Percentiles rank a stretch among this genome's conserved stretches.
phyloP scores from a whole-genome alignment of 768 basidiomycete species.

The Trametes punicea region DNA sequence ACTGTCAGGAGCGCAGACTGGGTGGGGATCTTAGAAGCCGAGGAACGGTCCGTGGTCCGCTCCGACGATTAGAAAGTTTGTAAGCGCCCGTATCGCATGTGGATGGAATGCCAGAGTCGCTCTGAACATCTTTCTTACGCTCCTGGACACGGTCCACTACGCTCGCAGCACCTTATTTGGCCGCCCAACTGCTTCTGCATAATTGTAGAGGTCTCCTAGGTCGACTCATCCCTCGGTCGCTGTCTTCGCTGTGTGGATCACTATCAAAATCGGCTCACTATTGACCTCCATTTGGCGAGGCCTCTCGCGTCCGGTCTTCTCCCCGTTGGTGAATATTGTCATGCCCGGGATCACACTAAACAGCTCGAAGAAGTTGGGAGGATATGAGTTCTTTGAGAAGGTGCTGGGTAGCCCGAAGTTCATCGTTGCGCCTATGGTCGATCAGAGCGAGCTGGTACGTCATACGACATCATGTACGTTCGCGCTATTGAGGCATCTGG shows the following conservation, averaged over 20 bases:
- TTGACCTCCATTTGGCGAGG: constrained; percentile 5
- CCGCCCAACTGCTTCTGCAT: too few relatives aligned
- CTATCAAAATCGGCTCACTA: constrained; percentile 6
- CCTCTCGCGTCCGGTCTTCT: constrained; percentile 7
- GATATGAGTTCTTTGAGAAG: constrained; percentile 81
- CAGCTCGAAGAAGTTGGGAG: constrained; percentile 46
- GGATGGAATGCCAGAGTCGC: not conserved
- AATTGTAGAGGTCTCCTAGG: not conserved
- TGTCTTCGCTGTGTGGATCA: not conserved
- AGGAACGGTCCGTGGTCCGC: not conserved
- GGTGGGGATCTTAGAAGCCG: not conserved
- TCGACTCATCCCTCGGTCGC: not conserved
- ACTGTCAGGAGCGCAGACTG: too few relatives aligned
- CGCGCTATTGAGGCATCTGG: not conserved
- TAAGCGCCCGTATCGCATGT: not conserved
- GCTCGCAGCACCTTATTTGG: too few relatives aligned
- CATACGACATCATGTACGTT: not conserved
- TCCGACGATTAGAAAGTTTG: constrained; percentile 3
- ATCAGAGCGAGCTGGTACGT: constrained; percentile 92
- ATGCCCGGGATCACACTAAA: constrained; percentile 16
- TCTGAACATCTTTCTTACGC: not conserved
- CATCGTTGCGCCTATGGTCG: constrained; percentile 97
- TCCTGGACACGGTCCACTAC: too few relatives aligned
- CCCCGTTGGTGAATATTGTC: constrained; percentile 14
- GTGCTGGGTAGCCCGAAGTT: constrained; percentile 83